phyloP scores from a whole-genome alignment of 805 yeast species.

The Candida berthetii region DNA sequence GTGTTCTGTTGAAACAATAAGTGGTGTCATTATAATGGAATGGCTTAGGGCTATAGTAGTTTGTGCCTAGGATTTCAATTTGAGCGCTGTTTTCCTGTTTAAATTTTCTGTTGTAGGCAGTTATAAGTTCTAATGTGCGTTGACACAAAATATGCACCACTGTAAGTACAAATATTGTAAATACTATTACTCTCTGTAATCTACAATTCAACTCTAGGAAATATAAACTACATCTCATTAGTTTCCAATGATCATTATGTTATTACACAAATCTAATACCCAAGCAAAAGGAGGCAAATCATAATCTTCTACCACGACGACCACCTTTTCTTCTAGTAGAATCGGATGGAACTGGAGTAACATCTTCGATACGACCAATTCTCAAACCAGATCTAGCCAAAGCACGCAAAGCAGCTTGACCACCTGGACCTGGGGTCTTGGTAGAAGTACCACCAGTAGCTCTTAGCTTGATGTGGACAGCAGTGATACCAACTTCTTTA shows the following conservation, averaged over 20 bases:
- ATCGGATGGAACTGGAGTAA: constrained; percentile 99
- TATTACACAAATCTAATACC: no score
- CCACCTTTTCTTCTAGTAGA: constrained; percentile 99
- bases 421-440: constrained; percentile 99
- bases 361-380: constrained; percentile 99
- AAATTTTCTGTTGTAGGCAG: no score
- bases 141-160: no score
- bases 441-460: constrained; percentile 99
- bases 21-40: no score
- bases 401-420: constrained; percentile 99
- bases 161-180: not conserved
- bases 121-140: no score
- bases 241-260: not conserved
- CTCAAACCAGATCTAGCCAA: constrained; percentile 99
- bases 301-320: constrained; percentile 99
- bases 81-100: no score
- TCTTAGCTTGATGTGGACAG: constrained; percentile 99
- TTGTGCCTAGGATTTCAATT: no score
- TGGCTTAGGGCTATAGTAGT: no score
- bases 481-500: constrained; percentile 99
- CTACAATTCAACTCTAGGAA: not conserved
- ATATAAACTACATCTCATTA: not conserved
- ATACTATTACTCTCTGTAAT: no score
- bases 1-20: no score
- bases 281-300: constrained; percentile 17